Evolutionary conservation across 2,329 filamentous ascomycete genomes (phyloP), one percentile per base, ranked within the genome.

Genomic region (Aspergillus aculeatinus): DNA sequence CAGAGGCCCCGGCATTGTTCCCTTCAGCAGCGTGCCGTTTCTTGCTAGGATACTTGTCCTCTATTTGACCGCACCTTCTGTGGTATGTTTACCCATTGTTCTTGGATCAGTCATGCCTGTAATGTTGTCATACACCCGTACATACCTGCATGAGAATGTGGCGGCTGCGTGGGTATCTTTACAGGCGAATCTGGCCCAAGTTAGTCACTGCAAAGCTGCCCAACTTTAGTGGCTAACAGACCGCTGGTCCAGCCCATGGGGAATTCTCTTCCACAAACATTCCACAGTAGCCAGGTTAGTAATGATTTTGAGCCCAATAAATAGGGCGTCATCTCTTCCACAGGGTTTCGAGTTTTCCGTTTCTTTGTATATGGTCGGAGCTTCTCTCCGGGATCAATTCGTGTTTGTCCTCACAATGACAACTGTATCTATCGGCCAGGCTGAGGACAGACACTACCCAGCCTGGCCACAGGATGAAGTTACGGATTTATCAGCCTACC

Each of bases 351-450:
- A 52, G 50, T 31, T 52, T 52, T 33, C 42, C 50, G 42, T n/a
- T 21, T 35, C 50, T 39, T 52, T 21, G 19, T 39, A 42, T 52
- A n/a, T 52, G 50, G 50, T 52, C 21, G 50, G 42, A 52, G 50
- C 50, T 52, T 52, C 50, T n/a, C 50, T 52, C 50, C 50, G 50
- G 50, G 14, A 12, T 52, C 35, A 35, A 25, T 52, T 52, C 42
- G 50, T 52, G 50, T 52, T 52, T 35, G 50, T 21, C 50, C 19
- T 52, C 50, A 52, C 31, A 52, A 52, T 52, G 50, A 39, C 50
- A 52, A 23, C 50, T 52, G 50, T 52, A 52, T 42, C 31, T 52
- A 1, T 39, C 50, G 50, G 50, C 50, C 50, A 52, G 50, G 50
- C 50, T 52, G 50, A 52, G 50, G 31, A 52, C 35, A 31, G 12